These are phyloP conservation scores for Zasmidium citrigriseum DNA, from an alignment of 2,329 filamentous ascomycete species.

Conservation along the genomic window DNA sequence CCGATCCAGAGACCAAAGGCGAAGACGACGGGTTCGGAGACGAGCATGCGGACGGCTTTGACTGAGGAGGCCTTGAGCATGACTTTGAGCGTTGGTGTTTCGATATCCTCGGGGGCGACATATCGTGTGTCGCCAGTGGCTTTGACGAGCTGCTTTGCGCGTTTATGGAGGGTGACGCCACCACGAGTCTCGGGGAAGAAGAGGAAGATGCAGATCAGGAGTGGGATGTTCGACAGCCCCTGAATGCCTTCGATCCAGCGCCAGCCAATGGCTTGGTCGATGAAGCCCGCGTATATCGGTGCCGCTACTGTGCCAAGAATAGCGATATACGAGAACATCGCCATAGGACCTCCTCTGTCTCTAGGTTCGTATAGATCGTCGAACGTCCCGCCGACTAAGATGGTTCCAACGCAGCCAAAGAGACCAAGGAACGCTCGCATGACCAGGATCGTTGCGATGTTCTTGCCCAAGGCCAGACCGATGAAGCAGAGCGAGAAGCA, in stretches of 20 bases:
- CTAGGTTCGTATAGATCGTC: constrained; percentile 52
- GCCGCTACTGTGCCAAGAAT: constrained; percentile 56
- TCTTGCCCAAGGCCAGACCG: constrained; percentile 49
- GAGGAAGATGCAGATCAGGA: constrained; percentile 46
- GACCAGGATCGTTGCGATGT: constrained; percentile 52
- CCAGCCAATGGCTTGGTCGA: constrained; percentile 55
- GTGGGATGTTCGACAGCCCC: constrained; percentile 53
- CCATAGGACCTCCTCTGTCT: constrained; percentile 50
- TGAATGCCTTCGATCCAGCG: constrained; percentile 58
- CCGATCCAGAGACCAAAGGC: constrained; percentile 55
- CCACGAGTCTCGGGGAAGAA: constrained; percentile 52
- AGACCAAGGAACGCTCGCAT: constrained; percentile 51
- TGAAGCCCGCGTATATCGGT: constrained; percentile 57
- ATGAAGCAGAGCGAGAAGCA: constrained; percentile 52
- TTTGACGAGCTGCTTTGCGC: constrained; percentile 50
- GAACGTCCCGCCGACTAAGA: constrained; percentile 53
- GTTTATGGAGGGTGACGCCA: constrained; percentile 49
- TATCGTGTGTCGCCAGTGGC: constrained; percentile 53
- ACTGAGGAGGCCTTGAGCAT: constrained; percentile 53
- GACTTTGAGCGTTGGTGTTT: constrained; percentile 50
- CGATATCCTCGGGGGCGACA: constrained; percentile 53
- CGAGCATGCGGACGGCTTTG: constrained; percentile 52
- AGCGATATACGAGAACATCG: constrained; percentile 51
- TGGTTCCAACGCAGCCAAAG: constrained; percentile 53
- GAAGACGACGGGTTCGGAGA: constrained; percentile 53